Base-by-base conservation (phyloP, 495 filamentous ascomycete species). In the Peziza echinospora region DNA sequence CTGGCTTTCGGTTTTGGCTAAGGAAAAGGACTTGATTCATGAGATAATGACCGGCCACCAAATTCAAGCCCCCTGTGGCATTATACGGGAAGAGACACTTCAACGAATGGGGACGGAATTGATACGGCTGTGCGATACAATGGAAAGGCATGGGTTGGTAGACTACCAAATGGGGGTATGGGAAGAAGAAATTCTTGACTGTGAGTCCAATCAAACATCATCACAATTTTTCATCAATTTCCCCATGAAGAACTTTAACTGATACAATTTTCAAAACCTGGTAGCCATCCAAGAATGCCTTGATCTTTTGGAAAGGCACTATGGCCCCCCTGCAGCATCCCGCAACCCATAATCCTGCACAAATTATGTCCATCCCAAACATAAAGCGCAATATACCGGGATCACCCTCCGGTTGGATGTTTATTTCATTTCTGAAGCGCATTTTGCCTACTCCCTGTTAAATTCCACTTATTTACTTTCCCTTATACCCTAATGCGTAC, bases 101-200 rank as follows among this genome's bases (percentile, higher is more conserved):
- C 75, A 82, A 49, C 74, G 71, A 49, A 77, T 96, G 73, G 85
- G 82, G 42, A 74, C 77, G 44, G 77, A 91, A 49, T 59, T 96
- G 28, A 72, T 93, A 43, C 70, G 74, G 44, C 65, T 89, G 17
- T 89, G 86, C 58, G 87, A 97, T 60, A 70, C 70, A 28, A 69
- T 97, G 46, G 89, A 94, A 58, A 73, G 76, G 46, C 75, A 91
- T 53, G 89, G 89, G 13, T 65, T 97, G 22, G 87, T 97, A 5
- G 89, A 97, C 64, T 97, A 94, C 60, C 79, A 96, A 55, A 89
- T 93, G 65, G 89, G 89, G 3, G 82, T 96, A 41, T 87, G 82
- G 73, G 89, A 96, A 62, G 86, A 94, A 60, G 79, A 82, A 53
- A 94, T 97, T 52, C 70, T 93, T 41, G 71, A 70, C 45, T 70